Evolutionary conservation across 1,284 basidiomycete genomes (phyloP).

Genomic region (Testicularia cyperi): DNA sequence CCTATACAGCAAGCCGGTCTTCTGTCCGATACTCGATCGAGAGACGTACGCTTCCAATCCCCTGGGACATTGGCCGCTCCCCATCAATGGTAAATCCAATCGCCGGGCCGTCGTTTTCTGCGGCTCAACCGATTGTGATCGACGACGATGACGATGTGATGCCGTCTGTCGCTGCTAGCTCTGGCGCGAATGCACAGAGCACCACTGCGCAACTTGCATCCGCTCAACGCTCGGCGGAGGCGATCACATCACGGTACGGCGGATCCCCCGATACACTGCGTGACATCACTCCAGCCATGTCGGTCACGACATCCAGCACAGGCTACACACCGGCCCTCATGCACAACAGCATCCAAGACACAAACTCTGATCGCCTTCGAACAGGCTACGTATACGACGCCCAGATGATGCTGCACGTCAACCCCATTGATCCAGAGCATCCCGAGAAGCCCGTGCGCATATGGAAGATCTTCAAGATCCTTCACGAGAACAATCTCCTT

Average conservation of each 20-base stretch:
- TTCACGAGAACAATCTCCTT: conserved; percentile 62
- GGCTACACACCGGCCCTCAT: background rate
- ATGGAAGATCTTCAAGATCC: conserved; percentile 69
- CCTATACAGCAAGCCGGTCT: too few relatives aligned
- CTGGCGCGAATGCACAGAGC: too few relatives aligned
- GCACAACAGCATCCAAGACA: background rate
- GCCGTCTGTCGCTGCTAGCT: background rate
- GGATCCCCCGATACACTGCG: conserved; percentile 3
- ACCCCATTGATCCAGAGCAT: conserved; percentile 67
- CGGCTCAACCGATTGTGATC: conserved; percentile 8
- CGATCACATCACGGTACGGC: too few relatives aligned
- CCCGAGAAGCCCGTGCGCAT: conserved; percentile 89
- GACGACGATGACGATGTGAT: conserved; percentile 17
- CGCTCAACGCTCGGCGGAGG: too few relatives aligned
- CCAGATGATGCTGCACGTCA: conserved; percentile 80
- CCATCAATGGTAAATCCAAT: background rate
- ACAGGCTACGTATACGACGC: conserved; percentile 81
- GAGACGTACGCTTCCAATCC: too few relatives aligned
- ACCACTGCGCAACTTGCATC: too few relatives aligned
- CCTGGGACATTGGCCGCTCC: too few relatives aligned
- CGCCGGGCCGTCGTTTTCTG: background rate
- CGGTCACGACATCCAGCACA: conserved; percentile 10
- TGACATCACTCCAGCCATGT: conserved; percentile 25
- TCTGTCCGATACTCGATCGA: too few relatives aligned
- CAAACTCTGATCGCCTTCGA: conserved; percentile 14